Conservation (phyloP, 2,329 filamentous ascomycete genomes). For the Xylariaceae sp. region DNA sequence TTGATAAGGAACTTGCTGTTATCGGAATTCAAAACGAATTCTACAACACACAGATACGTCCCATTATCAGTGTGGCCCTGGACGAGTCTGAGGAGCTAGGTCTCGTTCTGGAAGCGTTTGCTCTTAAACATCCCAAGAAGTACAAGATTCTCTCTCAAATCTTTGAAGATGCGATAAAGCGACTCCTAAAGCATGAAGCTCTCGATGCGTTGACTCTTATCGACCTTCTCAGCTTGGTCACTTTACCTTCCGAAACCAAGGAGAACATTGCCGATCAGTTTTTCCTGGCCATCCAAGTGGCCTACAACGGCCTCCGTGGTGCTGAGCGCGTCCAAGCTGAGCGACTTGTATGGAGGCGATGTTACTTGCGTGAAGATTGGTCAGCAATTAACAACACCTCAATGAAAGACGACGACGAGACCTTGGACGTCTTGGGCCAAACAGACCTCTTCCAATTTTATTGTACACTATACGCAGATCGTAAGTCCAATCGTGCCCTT, state of each 20-base stretch:
- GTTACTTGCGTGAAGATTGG: constrained; percentile 88
- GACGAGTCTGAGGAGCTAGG: constrained; percentile 81
- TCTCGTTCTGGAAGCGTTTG: constrained; percentile 73
- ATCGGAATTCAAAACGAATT: constrained; percentile 81
- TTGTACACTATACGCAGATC: constrained; percentile 65
- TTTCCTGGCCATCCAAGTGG: constrained; percentile 71
- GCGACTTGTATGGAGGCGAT: constrained; percentile 82
- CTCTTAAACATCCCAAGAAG: constrained; percentile 60
- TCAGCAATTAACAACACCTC: constrained; percentile 76
- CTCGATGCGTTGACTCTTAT: constrained; percentile 71
- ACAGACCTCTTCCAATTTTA: constrained; percentile 75
- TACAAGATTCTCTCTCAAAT: constrained; percentile 71
- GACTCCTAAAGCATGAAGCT: constrained; percentile 73
- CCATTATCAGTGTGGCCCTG: constrained; percentile 72
- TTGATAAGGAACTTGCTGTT: constrained; percentile 69
- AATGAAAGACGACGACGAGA: constrained; percentile 72
- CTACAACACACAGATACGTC: constrained; percentile 69
- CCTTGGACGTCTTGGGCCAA: constrained; percentile 64
- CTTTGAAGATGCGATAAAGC: constrained; percentile 72
- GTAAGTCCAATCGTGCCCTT: constrained; percentile 55
- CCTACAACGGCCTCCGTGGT: constrained; percentile 58
- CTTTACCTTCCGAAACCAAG: constrained; percentile 48
- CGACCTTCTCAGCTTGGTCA: constrained; percentile 79
- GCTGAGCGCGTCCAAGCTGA: constrained; percentile 65
- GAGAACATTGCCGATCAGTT: constrained; percentile 73